A percentile compares a stretch with the other conserved stretches of the same genome.
phyloP scores from a whole-genome alignment of 2,329 filamentous ascomycete species.

The Penicillium sp. region DNA sequence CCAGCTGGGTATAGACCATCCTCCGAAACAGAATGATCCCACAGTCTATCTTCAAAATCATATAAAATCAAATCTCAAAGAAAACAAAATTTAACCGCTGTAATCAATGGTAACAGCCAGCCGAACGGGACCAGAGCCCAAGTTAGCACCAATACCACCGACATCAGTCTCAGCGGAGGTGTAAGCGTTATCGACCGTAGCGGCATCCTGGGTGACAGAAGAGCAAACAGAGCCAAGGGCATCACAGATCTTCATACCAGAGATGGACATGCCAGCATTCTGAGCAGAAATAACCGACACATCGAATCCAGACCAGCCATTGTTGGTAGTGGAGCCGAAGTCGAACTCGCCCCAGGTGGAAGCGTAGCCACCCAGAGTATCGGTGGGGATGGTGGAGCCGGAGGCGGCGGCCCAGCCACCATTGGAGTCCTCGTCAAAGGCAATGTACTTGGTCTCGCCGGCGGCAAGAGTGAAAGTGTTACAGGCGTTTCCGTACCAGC shows the following conservation, averaged over 20 bases:
- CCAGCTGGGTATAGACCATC: constrained; percentile 20
- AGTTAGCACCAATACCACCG: constrained; percentile 40
- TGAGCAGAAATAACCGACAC: constrained; percentile 38
- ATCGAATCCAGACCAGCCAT: constrained; percentile 37
- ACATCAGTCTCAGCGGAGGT: constrained; percentile 26
- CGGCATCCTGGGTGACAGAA: constrained; percentile 27
- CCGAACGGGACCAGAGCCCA: constrained; percentile 27
- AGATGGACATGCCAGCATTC: constrained; percentile 30
- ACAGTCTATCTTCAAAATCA: constrained; percentile 11
- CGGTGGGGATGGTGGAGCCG: constrained; percentile 28
- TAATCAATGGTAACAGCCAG: constrained; percentile 33
- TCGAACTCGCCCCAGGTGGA: constrained; percentile 41
- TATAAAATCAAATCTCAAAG: constrained; percentile 7
- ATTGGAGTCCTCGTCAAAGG: constrained; percentile 39
- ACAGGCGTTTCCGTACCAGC: constrained; percentile 39
- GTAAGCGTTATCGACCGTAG: constrained; percentile 35
- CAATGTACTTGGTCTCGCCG: constrained; percentile 40
- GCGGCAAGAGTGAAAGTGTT: constrained; percentile 33
- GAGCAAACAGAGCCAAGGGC: constrained; percentile 31
- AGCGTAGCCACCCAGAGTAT: constrained; percentile 30
- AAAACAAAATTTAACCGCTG: constrained; percentile 24
- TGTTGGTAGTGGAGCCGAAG: constrained; percentile 31
- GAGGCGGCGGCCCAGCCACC: constrained; percentile 36
- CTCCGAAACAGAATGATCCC: constrained; percentile 6
- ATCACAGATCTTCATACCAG: constrained; percentile 42